phyloP scores from a whole-genome alignment of 441 rosid species.

The Populus hybrid region DNA sequence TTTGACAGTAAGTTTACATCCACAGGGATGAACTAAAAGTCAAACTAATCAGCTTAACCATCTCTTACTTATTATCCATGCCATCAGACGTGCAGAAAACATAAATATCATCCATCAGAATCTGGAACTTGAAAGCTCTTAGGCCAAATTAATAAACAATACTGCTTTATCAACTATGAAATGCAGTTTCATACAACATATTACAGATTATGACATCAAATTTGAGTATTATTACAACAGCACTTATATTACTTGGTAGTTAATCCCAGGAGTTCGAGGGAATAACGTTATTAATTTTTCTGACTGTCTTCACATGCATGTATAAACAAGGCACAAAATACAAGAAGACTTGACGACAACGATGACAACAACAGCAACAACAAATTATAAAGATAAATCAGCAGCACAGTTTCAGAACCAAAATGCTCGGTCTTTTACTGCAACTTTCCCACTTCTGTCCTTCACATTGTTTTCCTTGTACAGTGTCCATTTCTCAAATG shows the following conservation, averaged over 20 bases:
- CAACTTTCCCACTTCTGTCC: conserved; percentile 28
- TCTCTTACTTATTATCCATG: neutral
- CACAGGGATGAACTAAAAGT: neutral
- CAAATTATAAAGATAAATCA: neutral
- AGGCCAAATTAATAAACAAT: neutral
- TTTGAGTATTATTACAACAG: neutral
- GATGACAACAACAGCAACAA: neutral
- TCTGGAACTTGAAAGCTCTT: neutral
- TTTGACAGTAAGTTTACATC: neutral
- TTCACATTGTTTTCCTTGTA: conserved; percentile 36
- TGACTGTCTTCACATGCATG: neutral
- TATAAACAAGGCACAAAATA: neutral
- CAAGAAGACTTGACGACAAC: neutral
- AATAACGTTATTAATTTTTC: neutral
- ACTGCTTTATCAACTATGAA: neutral
- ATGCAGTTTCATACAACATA: neutral
- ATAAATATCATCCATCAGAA: neutral
- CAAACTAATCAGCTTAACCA: neutral
- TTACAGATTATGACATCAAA: neutral
- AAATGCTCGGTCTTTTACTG: conserved; percentile 45
- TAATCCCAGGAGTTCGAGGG: neutral
- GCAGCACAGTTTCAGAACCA: conserved; percentile 44
- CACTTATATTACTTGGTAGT: neutral
- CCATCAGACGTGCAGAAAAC: neutral
- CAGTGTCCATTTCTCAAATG: conserved; percentile 92